Evolutionary conservation across 805 yeast species (phyloP).

Genomic region (Zygotorulaspora danielsina): DNA sequence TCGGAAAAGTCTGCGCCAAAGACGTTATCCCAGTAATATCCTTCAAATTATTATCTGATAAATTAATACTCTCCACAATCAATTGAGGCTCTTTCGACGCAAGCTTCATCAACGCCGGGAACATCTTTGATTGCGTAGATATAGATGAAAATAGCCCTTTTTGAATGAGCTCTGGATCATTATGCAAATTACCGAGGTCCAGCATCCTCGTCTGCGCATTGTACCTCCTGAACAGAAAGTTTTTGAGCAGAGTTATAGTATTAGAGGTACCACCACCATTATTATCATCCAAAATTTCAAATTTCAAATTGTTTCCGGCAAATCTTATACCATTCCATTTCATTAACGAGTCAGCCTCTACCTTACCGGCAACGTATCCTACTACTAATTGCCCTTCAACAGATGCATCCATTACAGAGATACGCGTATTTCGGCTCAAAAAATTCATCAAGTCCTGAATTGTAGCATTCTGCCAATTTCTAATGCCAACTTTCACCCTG

Average conservation of each 20-base stretch:
- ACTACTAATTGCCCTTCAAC: slow-evolving; percentile 55
- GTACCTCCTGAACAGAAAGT: slow-evolving; percentile 63
- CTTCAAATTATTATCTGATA: slow-evolving; percentile 59
- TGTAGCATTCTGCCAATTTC: slow-evolving; percentile 80
- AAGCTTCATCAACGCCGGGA: slow-evolving; percentile 82
- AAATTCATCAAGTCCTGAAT: slow-evolving; percentile 65
- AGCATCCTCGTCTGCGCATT: slow-evolving; percentile 60
- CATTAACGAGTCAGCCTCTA: slow-evolving; percentile 55
- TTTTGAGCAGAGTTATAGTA: slow-evolving; percentile 60
- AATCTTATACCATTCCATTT: slow-evolving; percentile 74
- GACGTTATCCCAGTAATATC: slow-evolving; percentile 60
- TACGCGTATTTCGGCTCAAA: slow-evolving; percentile 60
- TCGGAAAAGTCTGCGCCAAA: slow-evolving; percentile 70
- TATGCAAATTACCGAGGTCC: slow-evolving; percentile 59
- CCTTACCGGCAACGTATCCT: slow-evolving; percentile 51
- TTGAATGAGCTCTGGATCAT: slow-evolving; percentile 55
- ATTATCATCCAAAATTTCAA: slow-evolving; percentile 38
- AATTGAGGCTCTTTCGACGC: slow-evolving; percentile 51
- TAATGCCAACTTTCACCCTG: slow-evolving; percentile 53
- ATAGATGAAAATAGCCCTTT: slow-evolving; percentile 63
- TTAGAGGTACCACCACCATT: slow-evolving; percentile 29
- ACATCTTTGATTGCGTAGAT: slow-evolving; percentile 70
- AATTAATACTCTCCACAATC: slow-evolving; percentile 62
- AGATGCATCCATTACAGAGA: slow-evolving; percentile 48
- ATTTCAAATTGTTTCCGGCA: slow-evolving; percentile 65